A percentile compares a stretch with the other conserved stretches of the same genome.
Evolutionary conservation across 495 filamentous ascomycete genomes (phyloP).

Genomic region (Staphylotrichum longicolle): DNA sequence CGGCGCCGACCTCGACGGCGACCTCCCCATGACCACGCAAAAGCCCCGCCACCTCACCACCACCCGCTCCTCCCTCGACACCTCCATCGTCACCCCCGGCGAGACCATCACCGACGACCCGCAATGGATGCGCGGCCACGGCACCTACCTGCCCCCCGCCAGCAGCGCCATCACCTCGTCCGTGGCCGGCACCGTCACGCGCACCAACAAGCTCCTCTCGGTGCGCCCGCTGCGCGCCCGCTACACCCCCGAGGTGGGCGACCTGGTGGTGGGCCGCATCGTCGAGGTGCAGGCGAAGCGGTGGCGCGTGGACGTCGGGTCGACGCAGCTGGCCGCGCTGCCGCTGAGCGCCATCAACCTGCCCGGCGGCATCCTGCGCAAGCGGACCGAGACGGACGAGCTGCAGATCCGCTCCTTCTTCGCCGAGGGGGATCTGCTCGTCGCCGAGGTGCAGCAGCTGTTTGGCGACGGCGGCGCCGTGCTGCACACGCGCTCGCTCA

Average conservation of each 20-base stretch:
- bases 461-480: constrained; percentile 77
- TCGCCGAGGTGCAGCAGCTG: constrained; percentile 87
- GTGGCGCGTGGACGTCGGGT: constrained; percentile 91
- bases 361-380: constrained; percentile 87
- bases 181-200: constrained; percentile 79
- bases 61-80: constrained; percentile 17
- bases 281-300: constrained; percentile 83
- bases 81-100: constrained; percentile 76
- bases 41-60: constrained; percentile 1
- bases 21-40: constrained; percentile 55
- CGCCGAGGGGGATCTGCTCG: constrained; percentile 81
- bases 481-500: constrained; percentile 83
- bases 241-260: constrained; percentile 92
- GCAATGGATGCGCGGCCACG: constrained; percentile 97
- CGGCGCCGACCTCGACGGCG: constrained; percentile 48
- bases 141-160: constrained; percentile 63
- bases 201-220: constrained; percentile 94
- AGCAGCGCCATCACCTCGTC: constrained; percentile 75
- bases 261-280: constrained; percentile 91
- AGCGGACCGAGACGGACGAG: constrained; percentile 90
- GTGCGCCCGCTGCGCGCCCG: constrained; percentile 86
- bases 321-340: constrained; percentile 74
- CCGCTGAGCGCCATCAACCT: constrained; percentile 89
- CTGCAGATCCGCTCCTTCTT: constrained; percentile 93
- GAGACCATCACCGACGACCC: constrained; percentile 84